These are phyloP conservation scores for Debaryomyces psychrophilus DNA, from an alignment of 1,139 yeast genomes.

Conservation along the genomic window DNA sequence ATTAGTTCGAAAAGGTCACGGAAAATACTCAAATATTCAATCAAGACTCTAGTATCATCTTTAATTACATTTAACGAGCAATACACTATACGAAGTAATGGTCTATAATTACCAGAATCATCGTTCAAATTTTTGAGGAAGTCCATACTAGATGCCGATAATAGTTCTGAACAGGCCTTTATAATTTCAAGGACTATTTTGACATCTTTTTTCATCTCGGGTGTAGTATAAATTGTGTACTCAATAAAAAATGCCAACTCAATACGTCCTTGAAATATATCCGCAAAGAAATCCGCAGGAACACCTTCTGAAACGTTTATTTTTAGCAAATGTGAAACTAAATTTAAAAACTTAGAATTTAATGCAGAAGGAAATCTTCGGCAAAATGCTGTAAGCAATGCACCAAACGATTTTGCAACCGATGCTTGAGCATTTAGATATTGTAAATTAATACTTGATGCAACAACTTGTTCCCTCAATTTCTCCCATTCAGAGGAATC, in stretches of 20 bases:
- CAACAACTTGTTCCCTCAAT: slow-evolving; percentile 53
- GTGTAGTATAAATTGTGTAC: slow-evolving; percentile 45
- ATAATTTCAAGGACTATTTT: slow-evolving; percentile 41
- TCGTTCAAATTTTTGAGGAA: slow-evolving; percentile 45
- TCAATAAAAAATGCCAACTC: slow-evolving; percentile 71
- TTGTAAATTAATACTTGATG: slow-evolving; percentile 67
- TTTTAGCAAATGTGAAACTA: slow-evolving; percentile 54
- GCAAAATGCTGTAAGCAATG: slow-evolving; percentile 68
- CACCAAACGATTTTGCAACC: slow-evolving; percentile 78
- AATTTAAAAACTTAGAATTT: slow-evolving; percentile 39
- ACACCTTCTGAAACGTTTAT: slow-evolving; percentile 58
- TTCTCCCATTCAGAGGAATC: slow-evolving; percentile 53
- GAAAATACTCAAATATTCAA: slow-evolving; percentile 54
- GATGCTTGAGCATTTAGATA: slow-evolving; percentile 67
- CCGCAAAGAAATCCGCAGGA: slow-evolving; percentile 50
- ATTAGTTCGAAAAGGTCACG: slow-evolving; percentile 59
- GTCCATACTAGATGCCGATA: slow-evolving; percentile 50
- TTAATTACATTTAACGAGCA: slow-evolving; percentile 51
- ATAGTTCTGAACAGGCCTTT: slow-evolving; percentile 43
- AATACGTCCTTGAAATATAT: slow-evolving; percentile 61
- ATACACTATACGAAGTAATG: slow-evolving; percentile 60
- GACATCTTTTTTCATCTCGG: slow-evolving; percentile 25
- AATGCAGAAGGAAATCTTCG: slow-evolving; percentile 40
- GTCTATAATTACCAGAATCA: slow-evolving; percentile 52
- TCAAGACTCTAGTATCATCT: slow-evolving; percentile 43